Percentiles rank a stretch among this genome's conserved stretches.
phyloP scores from a whole-genome alignment of 164 flowering plant genomes.

The Buxus sempervirens region DNA sequence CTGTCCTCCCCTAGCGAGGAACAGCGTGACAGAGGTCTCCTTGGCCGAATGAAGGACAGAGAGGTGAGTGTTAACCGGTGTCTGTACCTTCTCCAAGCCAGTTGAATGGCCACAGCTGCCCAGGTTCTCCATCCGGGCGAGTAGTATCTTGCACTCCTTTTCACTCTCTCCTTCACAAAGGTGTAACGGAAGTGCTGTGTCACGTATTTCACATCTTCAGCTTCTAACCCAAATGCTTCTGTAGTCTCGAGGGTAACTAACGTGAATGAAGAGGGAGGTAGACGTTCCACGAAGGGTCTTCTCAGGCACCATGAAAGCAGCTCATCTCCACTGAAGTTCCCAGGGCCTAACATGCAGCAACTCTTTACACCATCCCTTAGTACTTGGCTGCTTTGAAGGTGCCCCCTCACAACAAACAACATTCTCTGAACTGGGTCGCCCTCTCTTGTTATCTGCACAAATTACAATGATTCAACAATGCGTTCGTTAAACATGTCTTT shows the following conservation, averaged over 20 bases:
- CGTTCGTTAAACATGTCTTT: no score
- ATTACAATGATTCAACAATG: neutral
- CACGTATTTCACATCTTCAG: constrained; percentile 88
- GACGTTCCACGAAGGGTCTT: constrained; percentile 73
- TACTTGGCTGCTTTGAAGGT: constrained; percentile 88
- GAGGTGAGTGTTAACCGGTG: constrained; percentile 80
- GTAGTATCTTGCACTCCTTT: constrained; percentile 83
- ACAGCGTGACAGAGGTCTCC: constrained; percentile 75
- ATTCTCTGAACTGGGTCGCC: constrained; percentile 95
- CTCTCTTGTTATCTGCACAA: constrained; percentile 67
- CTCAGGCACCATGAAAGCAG: constrained; percentile 92
- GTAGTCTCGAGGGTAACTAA: constrained; percentile 79
- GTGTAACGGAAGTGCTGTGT: constrained; percentile 94
- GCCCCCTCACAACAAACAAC: constrained; percentile 89
- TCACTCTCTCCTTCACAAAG: constrained; percentile 80
- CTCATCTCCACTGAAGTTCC: constrained; percentile 98
- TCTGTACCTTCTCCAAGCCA: constrained; percentile 88
- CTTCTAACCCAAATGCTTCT: constrained; percentile 88
- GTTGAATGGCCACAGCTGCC: constrained; percentile 95
- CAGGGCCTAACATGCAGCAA: constrained; percentile 95
- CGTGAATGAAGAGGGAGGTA: constrained; percentile 87
- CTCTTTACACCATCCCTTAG: constrained; percentile 81
- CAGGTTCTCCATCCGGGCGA: constrained; percentile 98
- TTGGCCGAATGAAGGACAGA: constrained; percentile 75
- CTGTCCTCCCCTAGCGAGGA: constrained; percentile 85